phyloP scores from a whole-genome alignment of 495 filamentous ascomycete genomes.

The Lasiosphaeria ovina region DNA sequence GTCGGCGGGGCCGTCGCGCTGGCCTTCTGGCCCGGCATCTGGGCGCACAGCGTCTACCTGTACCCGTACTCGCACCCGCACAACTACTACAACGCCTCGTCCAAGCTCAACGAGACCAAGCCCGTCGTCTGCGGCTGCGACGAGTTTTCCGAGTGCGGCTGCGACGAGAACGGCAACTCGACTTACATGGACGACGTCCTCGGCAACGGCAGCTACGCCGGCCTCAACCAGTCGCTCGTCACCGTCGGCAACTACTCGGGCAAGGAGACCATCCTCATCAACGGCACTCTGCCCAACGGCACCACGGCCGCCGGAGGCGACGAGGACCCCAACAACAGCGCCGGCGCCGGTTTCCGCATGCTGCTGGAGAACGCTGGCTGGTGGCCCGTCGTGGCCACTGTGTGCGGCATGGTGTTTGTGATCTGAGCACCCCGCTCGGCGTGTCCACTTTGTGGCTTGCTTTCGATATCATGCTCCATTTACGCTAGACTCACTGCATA shows the following conservation, averaged over 20 bases:
- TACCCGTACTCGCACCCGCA: constrained; percentile 68
- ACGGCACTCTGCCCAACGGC: constrained; percentile 82
- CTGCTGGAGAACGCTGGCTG: constrained; percentile 55
- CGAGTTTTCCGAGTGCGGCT: constrained; percentile 69
- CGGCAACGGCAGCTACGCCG: constrained; percentile 60
- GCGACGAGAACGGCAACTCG: constrained; percentile 69
- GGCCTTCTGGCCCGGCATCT: constrained; percentile 55
- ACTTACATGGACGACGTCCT: constrained; percentile 56
- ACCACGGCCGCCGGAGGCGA: constrained; percentile 65
- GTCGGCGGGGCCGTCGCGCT: constrained; percentile 57
- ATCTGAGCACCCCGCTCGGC: constrained; percentile 17
- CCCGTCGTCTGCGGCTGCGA: constrained; percentile 76
- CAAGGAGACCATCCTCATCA: constrained; percentile 72
- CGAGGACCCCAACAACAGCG: constrained; percentile 41
- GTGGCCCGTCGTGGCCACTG: constrained; percentile 57
- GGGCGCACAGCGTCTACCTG: constrained; percentile 62
- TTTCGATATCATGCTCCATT: neutral
- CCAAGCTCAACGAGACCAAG: constrained; percentile 61
- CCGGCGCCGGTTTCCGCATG: constrained; percentile 31
- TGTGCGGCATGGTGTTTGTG: constrained; percentile 51
- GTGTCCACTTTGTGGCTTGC: neutral
- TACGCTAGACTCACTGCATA: neutral
- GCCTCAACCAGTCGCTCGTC: constrained; percentile 62
- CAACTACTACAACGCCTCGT: constrained; percentile 57
- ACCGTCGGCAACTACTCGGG: constrained; percentile 68